Conservation (phyloP, 768 basidiomycete species). For the Udeniomyces megalosporus region DNA sequence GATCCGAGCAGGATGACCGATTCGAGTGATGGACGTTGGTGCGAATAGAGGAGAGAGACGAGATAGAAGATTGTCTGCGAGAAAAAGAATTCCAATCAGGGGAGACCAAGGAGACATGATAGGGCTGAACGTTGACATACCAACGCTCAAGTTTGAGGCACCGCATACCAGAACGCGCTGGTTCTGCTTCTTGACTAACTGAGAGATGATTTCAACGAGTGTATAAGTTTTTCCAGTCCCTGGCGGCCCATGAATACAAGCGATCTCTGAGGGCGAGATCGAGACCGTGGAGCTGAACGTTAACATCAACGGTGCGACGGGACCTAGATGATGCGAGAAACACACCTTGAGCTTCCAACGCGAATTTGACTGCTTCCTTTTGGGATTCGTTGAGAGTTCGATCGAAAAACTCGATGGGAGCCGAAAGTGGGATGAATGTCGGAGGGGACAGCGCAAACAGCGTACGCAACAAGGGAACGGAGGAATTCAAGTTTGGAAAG, state of each 20-base stretch:
- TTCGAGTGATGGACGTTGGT: conserved; percentile 45
- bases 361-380: conserved; percentile 63
- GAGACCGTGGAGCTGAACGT: not conserved
- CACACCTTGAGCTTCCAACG: conserved; percentile 46
- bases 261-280: conserved; percentile 38
- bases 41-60: conserved; percentile 39
- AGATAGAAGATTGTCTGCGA: conserved; percentile 71
- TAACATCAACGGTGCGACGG: no score
- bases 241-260: conserved; percentile 94
- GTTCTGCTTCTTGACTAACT: conserved; percentile 29
- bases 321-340: no score
- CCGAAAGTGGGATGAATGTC: conserved; percentile 21
- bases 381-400: conserved; percentile 65
- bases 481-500: conserved; percentile 43
- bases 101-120: not conserved
- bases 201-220: conserved; percentile 48
- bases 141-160: conserved; percentile 78
- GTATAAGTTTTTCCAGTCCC: conserved; percentile 97
- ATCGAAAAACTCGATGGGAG: conserved; percentile 54
- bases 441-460: conserved; percentile 30
- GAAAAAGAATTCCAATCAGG: not conserved
- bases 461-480: conserved; percentile 14
- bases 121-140: conserved; percentile 10
- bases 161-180: conserved; percentile 69
- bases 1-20: conserved; percentile 90